phyloP scores from a whole-genome alignment of 176 grass and related monocot genomes.

The Oryza australiensis region DNA sequence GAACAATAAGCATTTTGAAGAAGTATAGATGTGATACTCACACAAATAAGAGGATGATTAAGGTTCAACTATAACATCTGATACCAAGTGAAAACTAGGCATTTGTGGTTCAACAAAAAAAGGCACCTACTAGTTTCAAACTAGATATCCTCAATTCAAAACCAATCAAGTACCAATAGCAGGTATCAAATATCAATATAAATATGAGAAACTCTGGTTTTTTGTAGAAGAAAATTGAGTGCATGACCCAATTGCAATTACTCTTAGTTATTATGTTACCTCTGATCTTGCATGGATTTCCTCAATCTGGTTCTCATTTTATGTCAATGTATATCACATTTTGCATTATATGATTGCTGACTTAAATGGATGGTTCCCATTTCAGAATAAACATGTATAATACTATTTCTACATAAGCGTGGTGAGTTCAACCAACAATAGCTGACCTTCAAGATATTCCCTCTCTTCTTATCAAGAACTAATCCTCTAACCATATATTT shows the following conservation, averaged over 20 bases:
- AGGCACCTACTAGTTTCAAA: too few species aligned
- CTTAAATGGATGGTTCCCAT: background rate
- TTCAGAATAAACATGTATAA: background rate
- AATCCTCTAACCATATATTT: constrained; percentile 99
- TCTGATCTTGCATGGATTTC: background rate
- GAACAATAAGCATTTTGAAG: constrained; percentile 20
- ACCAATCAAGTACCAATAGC: too few species aligned
- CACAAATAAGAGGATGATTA: background rate
- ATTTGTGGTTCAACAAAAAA: too few species aligned
- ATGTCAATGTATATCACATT: background rate
- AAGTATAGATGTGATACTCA: background rate
- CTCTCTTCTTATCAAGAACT: constrained; percentile 98
- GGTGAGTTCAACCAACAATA: background rate
- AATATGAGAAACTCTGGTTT: background rate
- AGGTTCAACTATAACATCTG: background rate
- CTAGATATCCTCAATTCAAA: too few species aligned
- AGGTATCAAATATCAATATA: constrained; percentile 17
- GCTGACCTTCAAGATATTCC: constrained; percentile 96
- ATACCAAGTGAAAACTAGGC: background rate
- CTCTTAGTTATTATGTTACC: background rate
- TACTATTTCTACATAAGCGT: background rate
- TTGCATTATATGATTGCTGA: background rate
- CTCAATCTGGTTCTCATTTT: background rate
- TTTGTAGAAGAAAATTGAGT: background rate
- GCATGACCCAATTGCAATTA: background rate